Evolutionary conservation across 371 early-diverging fungal species (phyloP).

Genomic region (Ecytonucleospora hepatopenaei): DNA sequence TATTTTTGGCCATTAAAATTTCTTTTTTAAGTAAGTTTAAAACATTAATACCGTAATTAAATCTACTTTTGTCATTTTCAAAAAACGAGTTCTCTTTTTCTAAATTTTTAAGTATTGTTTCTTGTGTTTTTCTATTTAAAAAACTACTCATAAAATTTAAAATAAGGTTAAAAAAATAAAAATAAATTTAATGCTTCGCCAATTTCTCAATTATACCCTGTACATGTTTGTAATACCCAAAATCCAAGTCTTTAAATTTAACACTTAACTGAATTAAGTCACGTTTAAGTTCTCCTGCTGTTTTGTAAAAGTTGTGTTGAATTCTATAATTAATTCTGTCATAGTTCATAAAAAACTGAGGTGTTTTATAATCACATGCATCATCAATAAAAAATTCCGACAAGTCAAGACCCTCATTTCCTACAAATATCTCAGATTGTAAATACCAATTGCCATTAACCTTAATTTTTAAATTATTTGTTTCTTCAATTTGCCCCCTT

Average conservation of each 20-base stretch:
- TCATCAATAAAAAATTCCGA: neutral
- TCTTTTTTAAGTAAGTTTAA: neutral
- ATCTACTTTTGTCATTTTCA: neutral
- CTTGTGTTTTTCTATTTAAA: neutral
- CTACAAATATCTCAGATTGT: neutral
- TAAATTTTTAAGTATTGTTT: neutral
- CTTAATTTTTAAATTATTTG: neutral
- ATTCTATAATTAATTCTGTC: slow-evolving; percentile 6
- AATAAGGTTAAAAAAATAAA: too few relatives aligned
- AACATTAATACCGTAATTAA: neutral
- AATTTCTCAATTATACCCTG: neutral
- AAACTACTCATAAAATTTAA: too few relatives aligned
- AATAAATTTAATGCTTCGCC: neutral
- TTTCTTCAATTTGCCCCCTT: neutral
- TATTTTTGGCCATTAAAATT: neutral
- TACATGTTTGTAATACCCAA: neutral
- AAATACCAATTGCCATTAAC: neutral
- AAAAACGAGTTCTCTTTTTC: neutral
- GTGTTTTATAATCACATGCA: neutral
- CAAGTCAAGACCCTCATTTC: slow-evolving; percentile 2
- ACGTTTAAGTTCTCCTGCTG: neutral
- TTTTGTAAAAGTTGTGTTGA: neutral
- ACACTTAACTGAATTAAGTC: neutral
- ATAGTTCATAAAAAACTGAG: neutral
- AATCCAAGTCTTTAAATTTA: neutral